Evolutionary conservation across 192 early-diverging fungal genomes (phyloP).

Genomic region (Powellomyces hirtus): DNA sequence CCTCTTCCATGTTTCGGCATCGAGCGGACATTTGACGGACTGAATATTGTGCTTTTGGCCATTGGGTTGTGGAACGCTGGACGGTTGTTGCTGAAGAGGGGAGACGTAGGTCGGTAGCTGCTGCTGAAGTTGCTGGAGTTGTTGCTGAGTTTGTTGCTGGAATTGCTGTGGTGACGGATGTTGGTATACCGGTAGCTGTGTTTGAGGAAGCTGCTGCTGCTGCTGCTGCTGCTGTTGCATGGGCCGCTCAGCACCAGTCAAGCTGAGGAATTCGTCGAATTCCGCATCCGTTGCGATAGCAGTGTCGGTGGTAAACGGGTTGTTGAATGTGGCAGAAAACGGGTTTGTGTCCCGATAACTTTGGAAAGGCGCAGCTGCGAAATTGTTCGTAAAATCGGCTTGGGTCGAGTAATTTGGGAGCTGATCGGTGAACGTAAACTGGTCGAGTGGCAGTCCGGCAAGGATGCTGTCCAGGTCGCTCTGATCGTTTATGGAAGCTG

Average conservation of each 20-base stretch:
- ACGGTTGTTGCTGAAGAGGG: background rate
- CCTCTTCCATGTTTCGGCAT: background rate
- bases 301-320: slow-evolving; percentile 21
- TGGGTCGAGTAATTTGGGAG: background rate
- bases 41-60: background rate
- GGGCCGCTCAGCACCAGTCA: slow-evolving; percentile 1
- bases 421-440: slow-evolving; percentile 11
- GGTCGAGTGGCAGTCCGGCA: slow-evolving; percentile 13
- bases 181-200: background rate
- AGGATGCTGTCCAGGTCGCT: slow-evolving; percentile 20
- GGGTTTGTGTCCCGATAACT: slow-evolving; percentile 4
- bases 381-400: background rate
- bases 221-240: slow-evolving; percentile 7
- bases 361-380: background rate
- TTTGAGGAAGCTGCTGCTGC: background rate
- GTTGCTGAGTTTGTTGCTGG: background rate
- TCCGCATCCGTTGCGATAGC: slow-evolving; percentile 11
- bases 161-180: background rate
- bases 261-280: slow-evolving; percentile 23
- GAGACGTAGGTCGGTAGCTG: background rate
- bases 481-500: background rate
- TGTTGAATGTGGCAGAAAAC: slow-evolving; percentile 22
- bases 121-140: background rate
- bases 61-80: background rate
- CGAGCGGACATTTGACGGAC: background rate